Base-by-base conservation (phyloP, 306 rosid species). In the Cyamopsis tetragonoloba region DNA sequence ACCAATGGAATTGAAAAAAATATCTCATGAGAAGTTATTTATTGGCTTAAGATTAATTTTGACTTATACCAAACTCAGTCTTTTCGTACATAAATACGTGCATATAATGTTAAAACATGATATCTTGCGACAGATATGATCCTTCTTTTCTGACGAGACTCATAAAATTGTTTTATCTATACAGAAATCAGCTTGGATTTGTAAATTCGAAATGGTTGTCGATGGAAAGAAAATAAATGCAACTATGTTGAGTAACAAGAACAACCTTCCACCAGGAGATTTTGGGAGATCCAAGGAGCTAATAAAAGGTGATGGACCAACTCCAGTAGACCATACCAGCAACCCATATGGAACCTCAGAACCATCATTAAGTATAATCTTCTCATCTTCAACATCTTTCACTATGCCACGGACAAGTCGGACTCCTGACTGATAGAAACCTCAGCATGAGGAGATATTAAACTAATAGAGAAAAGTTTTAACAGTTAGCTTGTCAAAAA, bases 311-410 rank as follows among this genome's bases (percentile, higher is more conserved):
- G 99, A 90, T 20, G 99, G 99, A 61, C 97, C 99, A 79, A 95
- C 99, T 63, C 99, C 97, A 15, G 97, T 95, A 34, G 99, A 90
- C 99, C 99, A 95, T 44, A 95, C 99, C 32, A 95, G 53, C 81
- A 95, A 72, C 22, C 99, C 99, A 68, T 83, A 95, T 44, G 99
- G 97, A 68, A 95, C 97, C 84, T 95, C 96, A 5, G 89, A 83
- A 71, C 88, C 99, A 83, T 95, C 97, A 47, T 77, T 83, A 38
- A 95, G 99, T 76, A 90, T 68, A 63, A 95, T 77, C 71, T 73
- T 88, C 67, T 83, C 66, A 68, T 82, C 88, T 62, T 83, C 35
- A 53, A 95, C 97, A 70, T 90, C 96, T 78, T 95, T 95, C 63
- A 90, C 99, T 46, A 82, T 74, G 55, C 99, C 99, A 17, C 84